phyloP scores from a whole-genome alignment of 2,329 filamentous ascomycete genomes.

The Grosmannia serpens region DNA sequence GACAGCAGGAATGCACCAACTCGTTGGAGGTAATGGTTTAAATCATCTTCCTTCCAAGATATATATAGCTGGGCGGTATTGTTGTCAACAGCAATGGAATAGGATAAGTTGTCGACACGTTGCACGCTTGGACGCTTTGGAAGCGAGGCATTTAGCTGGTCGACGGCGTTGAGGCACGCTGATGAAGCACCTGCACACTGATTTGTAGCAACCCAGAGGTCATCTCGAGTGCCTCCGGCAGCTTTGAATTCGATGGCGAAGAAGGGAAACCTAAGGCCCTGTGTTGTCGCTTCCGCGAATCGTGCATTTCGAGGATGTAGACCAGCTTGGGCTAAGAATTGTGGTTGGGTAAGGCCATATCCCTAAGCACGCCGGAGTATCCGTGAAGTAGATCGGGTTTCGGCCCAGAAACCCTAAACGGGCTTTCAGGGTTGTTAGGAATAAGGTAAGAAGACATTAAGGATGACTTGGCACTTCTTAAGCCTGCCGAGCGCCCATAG shows the following conservation, averaged over 20 bases:
- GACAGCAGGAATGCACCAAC: not conserved
- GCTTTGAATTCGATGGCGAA: constrained; percentile 10
- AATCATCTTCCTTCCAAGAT: not conserved
- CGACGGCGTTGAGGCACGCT: constrained; percentile 6
- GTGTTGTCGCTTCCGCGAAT: not conserved
- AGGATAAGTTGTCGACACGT: not conserved
- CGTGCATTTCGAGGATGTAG: not conserved
- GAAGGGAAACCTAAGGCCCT: constrained; percentile 8
- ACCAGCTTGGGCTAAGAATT: not conserved
- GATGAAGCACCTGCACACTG: constrained; percentile 8
- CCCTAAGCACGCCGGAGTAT: too few relatives aligned
- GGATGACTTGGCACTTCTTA: too few relatives aligned
- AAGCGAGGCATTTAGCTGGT: not conserved
- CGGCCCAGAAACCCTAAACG: too few relatives aligned
- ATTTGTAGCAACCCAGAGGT: constrained; percentile 1
- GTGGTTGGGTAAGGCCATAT: constrained; percentile 4
- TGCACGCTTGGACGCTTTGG: not conserved
- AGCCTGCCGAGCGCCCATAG: too few relatives aligned
- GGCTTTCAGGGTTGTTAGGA: too few relatives aligned
- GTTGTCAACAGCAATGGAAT: not conserved
- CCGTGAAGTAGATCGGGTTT: too few relatives aligned
- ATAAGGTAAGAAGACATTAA: too few relatives aligned
- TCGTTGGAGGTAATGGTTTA: not conserved
- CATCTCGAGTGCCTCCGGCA: constrained; percentile 5
- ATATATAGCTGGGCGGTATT: not conserved